phyloP scores from a whole-genome alignment of 176 grass and related monocot species.

The Oryza meyeriana region DNA sequence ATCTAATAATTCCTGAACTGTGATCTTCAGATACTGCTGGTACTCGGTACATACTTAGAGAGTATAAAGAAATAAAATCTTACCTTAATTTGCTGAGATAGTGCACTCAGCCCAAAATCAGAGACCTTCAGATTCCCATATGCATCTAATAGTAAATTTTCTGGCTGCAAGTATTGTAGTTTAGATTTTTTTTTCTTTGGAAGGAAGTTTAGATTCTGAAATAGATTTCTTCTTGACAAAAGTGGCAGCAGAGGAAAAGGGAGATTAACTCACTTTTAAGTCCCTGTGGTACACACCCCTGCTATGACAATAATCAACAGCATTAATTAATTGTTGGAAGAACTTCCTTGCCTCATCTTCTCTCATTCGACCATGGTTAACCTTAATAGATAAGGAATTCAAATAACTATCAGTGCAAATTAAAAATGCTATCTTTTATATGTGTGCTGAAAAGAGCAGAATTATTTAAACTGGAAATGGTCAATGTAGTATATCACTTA shows the following conservation, averaged over 20 bases:
- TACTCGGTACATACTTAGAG: not conserved
- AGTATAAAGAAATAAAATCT: not conserved
- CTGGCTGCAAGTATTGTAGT: conserved; percentile 55
- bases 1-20: not conserved
- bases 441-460: not conserved
- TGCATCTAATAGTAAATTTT: conserved; percentile 88
- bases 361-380: conserved; percentile 89
- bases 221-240: not conserved
- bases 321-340: conserved; percentile 97
- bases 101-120: conserved; percentile 87
- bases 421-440: not conserved
- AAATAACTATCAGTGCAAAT: not conserved
- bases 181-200: not conserved
- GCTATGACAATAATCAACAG: conserved; percentile 98
- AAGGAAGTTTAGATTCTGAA: conserved; percentile 21
- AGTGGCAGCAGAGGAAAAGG: not conserved
- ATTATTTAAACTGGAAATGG: not conserved
- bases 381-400: conserved; percentile 47
- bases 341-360: conserved; percentile 95
- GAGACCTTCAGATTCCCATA: conserved; percentile 86
- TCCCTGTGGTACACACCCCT: conserved; percentile 98
- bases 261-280: conserved; percentile 57
- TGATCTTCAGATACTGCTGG: not conserved
- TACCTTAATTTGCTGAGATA: conserved; percentile 94
- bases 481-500: conserved; percentile 42